These are phyloP conservation scores for Pichia membranifaciens DNA, from an alignment of 805 yeast species.

Conservation along the genomic window DNA sequence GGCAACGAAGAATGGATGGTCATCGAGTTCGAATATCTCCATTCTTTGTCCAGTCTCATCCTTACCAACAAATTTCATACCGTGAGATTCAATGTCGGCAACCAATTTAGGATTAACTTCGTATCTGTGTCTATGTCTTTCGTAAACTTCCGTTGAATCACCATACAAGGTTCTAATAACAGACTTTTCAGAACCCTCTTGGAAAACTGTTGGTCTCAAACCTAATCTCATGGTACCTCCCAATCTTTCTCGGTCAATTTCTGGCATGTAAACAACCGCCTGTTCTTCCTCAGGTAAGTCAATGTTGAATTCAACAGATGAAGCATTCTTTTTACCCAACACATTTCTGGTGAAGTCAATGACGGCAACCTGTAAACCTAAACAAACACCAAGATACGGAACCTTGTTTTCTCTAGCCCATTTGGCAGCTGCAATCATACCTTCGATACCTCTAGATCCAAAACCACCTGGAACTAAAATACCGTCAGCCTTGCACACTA, in stretches of 20 bases:
- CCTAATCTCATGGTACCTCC: conserved; percentile 99
- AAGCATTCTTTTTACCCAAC: conserved; percentile 60
- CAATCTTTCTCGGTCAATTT: conserved; percentile 87
- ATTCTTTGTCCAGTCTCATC: conserved; percentile 88
- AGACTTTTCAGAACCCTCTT: conserved; percentile 50
- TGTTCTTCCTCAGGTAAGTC: conserved; percentile 57
- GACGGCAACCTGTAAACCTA: conserved; percentile 95
- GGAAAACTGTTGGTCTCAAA: conserved; percentile 82
- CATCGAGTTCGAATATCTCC: conserved; percentile 84
- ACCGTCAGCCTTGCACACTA: conserved; percentile 90
- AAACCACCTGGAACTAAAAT: conserved; percentile 98
- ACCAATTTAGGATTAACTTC: conserved; percentile 89
- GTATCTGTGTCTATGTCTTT: conserved; percentile 98
- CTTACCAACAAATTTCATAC: conserved; percentile 86
- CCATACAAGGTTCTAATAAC: conserved; percentile 76
- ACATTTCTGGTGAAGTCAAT: conserved; percentile 86
- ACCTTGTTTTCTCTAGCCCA: conserved; percentile 96
- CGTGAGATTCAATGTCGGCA: conserved; percentile 62
- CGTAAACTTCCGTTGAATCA: conserved; percentile 58
- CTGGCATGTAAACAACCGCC: conserved; percentile 96
- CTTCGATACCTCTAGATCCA: conserved; percentile 96
- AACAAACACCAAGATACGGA: conserved; percentile 95
- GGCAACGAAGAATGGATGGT: conserved; percentile 88
- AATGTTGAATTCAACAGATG: conserved; percentile 77
- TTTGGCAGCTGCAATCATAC: conserved; percentile 94